Evolutionary conservation across 176 grass and related monocot genomes (phyloP), one percentile per base, ranked within the genome.

Genomic region (Oryza brachyantha): DNA sequence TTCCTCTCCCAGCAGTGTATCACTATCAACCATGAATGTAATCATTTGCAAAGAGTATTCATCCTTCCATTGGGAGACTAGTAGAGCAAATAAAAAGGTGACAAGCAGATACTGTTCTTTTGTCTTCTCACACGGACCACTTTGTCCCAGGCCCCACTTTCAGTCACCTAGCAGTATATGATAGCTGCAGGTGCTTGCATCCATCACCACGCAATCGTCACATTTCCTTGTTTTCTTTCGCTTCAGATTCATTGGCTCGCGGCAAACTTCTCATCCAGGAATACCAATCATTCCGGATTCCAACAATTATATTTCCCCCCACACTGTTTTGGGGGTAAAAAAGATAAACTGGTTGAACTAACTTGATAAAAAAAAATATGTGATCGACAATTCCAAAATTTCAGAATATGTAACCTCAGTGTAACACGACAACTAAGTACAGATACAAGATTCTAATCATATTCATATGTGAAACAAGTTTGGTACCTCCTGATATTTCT

Each of bases 141-240:
- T 84, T 84, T 84, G 81, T 84, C 81, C 70, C 29, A 55, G 63
- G 63, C 13, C 81, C 65, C 57, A 76, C 86, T 88, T 84, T 84
- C 86, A 80, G 81, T 42, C 52, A 54, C 63, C 57, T 29, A 38
- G 43, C n/a, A n/a, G n/a, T n/a, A n/a, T n/a, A n/a, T n/a, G n/a
- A 46, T 46, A n/a, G 19, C 19, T n/a, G 63, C 62, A 88, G 57
- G 41, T 80, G 57, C 79, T 73, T 82, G 84, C 84, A 74, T 78
- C 78, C 64, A 40, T 77, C 76, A 48, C 70, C 76, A 13, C 52
- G 69, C 70, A 59, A 74, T 69, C 75, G 81, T 79, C 76, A 55
- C 10, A 43, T 39, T 29, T 43, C 2, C 50, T 4, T 28, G 52
- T 55, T 70, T 69, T 76, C 37, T 27, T 34, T 6, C 52, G 52